Conservation (phyloP, 2,329 filamentous ascomycete genomes). For the Hypoxylon sp. region DNA sequence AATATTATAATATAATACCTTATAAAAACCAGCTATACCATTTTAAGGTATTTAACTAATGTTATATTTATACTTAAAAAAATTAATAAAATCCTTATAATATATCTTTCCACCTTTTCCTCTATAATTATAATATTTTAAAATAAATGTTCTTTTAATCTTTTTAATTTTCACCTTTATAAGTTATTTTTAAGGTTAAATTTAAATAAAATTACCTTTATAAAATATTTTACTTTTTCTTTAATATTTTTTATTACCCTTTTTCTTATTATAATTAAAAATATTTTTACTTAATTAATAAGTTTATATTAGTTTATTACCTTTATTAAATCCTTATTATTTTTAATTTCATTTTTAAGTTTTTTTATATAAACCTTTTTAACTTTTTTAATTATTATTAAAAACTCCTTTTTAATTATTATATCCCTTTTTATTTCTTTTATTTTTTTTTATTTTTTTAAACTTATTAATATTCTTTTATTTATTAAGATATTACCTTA, state of each 20-base stretch:
- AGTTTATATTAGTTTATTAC: slow-evolving; percentile 14
- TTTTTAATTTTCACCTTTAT: background rate
- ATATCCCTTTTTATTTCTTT: background rate
- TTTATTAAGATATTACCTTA: slow-evolving; percentile 2
- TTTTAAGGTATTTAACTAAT: slow-evolving; percentile 17
- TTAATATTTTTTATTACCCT: too few species aligned
- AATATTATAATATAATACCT: slow-evolving; percentile 16
- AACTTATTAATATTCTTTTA: slow-evolving; percentile 4
- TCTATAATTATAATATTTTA: slow-evolving; percentile 9
- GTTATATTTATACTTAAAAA: slow-evolving; percentile 4
- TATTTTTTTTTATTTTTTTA: slow-evolving; percentile 6
- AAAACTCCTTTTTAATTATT: slow-evolving; percentile 6
- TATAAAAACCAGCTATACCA: background rate
- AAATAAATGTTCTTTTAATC: slow-evolving; percentile 3
- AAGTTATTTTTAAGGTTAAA: too few species aligned
- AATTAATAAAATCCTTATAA: slow-evolving; percentile 13
- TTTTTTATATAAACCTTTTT: slow-evolving; percentile 5
- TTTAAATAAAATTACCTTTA: too few species aligned
- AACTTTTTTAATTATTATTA: slow-evolving; percentile 5
- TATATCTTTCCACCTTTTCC: slow-evolving; percentile 15
- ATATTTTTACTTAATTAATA: slow-evolving; percentile 6
- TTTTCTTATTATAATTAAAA: slow-evolving; percentile 9
- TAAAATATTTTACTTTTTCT: too few species aligned
- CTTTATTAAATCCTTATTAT: slow-evolving; percentile 17
- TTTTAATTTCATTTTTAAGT: slow-evolving; percentile 6